Evolutionary conservation across 2,329 filamentous ascomycete genomes (phyloP), one percentile per base, ranked within the genome.

Genomic region (Fusarium sp.): DNA sequence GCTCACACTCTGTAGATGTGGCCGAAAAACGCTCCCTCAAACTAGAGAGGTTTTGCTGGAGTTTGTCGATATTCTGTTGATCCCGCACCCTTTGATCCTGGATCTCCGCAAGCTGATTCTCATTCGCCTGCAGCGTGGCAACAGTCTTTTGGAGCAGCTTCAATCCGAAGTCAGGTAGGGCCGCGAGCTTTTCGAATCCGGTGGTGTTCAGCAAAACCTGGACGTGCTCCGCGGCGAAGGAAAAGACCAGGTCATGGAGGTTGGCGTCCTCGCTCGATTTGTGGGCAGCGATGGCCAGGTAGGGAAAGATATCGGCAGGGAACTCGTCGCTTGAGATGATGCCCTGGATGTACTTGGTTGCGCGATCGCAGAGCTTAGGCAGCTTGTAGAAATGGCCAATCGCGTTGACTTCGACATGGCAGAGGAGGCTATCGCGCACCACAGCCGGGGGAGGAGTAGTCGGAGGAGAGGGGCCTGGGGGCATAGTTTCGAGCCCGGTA

Each of bases 381-480:
- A 79, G 63, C 2, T 52, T 37, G 50, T 77, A 78, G 60, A 77
- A 70, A 23, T 79, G 67, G 5, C 68, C 73, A 41, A 79, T 76
- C 1, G 70, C 62, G 45, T 77, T 79, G 9, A 78, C 67, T 20
- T 61, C 56, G 7, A 79, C 43, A 56, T 79, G 77, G 6, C 62
- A 66, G 6, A 73, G 23, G 3, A 76, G 27, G 6, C 27, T 61
- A n/a, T 60, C 64, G 27, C 16, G 61, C 45, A 35, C 48, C 39
- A 59, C 13, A 8, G n/a, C 18, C 10, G 32, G n/a, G 7, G 58
- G 39, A n/a, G 45, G 43, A 14, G 60, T 7, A 10, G 41, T 14
- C 20, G 41, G 41, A 43, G 41, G 6, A 8, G 41, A 43, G 13
- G 6, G 30, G 18, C 14, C 60, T 5, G 56, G 35, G 1, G 30